Percentiles rank a stretch among this genome's conserved stretches.
phyloP scores from a whole-genome alignment of 2,329 filamentous ascomycete species.

The Phyllosticta ampelicida region DNA sequence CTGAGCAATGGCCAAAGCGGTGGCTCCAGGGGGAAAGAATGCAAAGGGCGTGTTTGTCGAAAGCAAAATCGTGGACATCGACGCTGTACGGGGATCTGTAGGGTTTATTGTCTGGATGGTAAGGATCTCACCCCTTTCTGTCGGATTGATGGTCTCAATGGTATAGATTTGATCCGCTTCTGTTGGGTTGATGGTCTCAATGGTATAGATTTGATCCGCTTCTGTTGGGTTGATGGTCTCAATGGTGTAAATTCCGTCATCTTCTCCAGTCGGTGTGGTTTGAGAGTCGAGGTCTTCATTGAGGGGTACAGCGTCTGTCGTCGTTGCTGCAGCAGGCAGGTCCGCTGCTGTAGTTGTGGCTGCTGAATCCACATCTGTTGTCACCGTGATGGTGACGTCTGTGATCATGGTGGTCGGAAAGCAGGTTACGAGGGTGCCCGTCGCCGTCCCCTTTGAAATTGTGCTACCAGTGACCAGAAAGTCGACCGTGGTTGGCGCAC shows the following conservation, averaged over 20 bases:
- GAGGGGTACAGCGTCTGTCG: neutral
- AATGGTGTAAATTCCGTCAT: neutral
- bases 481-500: neutral
- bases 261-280: neutral
- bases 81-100: neutral
- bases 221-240: neutral
- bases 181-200: neutral
- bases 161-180: neutral
- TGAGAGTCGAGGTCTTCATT: neutral
- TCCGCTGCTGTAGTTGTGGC: neutral
- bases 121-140: neutral
- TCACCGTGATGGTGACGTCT: neutral
- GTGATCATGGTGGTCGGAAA: neutral
- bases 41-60: neutral
- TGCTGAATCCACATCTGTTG: neutral
- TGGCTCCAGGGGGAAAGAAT: neutral
- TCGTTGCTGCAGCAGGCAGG: neutral
- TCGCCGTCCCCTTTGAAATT: neutral
- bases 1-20: neutral
- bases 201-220: neutral
- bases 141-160: neutral
- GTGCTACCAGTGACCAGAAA: neutral
- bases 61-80: neutral
- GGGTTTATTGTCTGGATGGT: neutral
- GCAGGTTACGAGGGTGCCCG: neutral